A percentile compares a stretch with the other conserved stretches of the same genome.
Evolutionary conservation across 2,329 filamentous ascomycete species (phyloP).

Genomic region (Reticulascus tulasneorum): DNA sequence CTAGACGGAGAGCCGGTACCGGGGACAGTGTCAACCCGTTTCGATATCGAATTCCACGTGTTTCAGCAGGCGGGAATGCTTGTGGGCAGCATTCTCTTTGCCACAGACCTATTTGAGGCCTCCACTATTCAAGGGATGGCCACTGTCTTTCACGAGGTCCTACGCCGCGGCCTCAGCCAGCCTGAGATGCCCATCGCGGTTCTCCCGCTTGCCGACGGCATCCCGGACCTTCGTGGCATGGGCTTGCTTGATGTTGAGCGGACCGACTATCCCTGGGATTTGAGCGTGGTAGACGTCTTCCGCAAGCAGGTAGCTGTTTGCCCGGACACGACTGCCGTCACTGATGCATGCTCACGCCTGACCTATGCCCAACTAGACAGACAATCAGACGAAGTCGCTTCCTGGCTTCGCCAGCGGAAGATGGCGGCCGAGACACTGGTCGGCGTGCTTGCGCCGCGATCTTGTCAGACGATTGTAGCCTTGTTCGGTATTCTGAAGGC

Average conservation of each 20-base stretch:
- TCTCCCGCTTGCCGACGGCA: too few relatives aligned
- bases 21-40: slow-evolving; percentile 1
- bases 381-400: slow-evolving; percentile 12
- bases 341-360: slow-evolving; percentile 7
- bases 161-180: too few relatives aligned
- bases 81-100: slow-evolving; percentile 11
- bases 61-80: slow-evolving; percentile 13
- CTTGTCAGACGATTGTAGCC: slow-evolving; percentile 18
- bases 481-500: slow-evolving; percentile 21
- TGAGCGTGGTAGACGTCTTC: slow-evolving; percentile 19
- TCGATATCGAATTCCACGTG: slow-evolving; percentile 15
- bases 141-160: too few relatives aligned
- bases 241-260: slow-evolving; percentile 12
- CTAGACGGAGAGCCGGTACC: neutral
- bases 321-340: slow-evolving; percentile 15
- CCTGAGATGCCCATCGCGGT: neutral
- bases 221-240: slow-evolving; percentile 12
- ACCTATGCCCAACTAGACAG: slow-evolving; percentile 18
- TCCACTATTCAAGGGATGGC: too few relatives aligned
- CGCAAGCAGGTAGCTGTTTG: slow-evolving; percentile 11
- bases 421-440: slow-evolving; percentile 17
- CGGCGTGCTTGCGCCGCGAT: slow-evolving; percentile 13
- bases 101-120: slow-evolving; percentile 16
- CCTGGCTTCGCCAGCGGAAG: too few relatives aligned
- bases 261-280: slow-evolving; percentile 13